A percentile compares a stretch with the other conserved stretches of the same genome.
Conservation (phyloP, 345 rosid genomes). For the Citrus maxima region DNA sequence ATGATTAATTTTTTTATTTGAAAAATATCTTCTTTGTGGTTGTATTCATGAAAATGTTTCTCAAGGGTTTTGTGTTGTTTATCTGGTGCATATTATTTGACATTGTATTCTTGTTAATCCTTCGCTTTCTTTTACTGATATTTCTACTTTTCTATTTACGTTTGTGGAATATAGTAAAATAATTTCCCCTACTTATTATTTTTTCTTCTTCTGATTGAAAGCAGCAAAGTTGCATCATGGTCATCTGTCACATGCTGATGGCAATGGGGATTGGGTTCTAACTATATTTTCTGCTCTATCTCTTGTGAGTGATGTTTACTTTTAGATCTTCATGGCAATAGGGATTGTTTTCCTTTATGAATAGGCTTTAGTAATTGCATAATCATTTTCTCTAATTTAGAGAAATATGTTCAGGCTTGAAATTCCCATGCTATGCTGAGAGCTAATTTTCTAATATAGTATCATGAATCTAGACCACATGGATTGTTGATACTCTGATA, state of each 20-base stretch:
- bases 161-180: neutral
- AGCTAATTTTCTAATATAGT: neutral
- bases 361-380: neutral
- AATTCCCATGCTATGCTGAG: neutral
- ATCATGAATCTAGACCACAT: neutral
- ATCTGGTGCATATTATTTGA: neutral
- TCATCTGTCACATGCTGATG: slow-evolving; percentile 83
- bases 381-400: neutral
- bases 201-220: slow-evolving; percentile 14
- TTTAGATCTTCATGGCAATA: neutral
- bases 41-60: too few species aligned
- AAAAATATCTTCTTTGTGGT: neutral
- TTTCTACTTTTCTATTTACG: neutral
- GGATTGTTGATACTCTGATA: neutral
- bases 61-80: neutral
- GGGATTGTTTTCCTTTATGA: neutral
- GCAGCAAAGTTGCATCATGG: slow-evolving; percentile 94
- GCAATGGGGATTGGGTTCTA: slow-evolving; percentile 97
- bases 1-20: neutral
- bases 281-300: slow-evolving; percentile 85
- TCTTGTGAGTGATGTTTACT: slow-evolving; percentile 58
- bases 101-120: neutral
- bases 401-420: neutral
- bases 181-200: neutral
- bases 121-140: neutral